Base-by-base conservation (phyloP, 2,329 filamentous ascomycete genomes). In the Phaeosphaeriaceae sp. region DNA sequence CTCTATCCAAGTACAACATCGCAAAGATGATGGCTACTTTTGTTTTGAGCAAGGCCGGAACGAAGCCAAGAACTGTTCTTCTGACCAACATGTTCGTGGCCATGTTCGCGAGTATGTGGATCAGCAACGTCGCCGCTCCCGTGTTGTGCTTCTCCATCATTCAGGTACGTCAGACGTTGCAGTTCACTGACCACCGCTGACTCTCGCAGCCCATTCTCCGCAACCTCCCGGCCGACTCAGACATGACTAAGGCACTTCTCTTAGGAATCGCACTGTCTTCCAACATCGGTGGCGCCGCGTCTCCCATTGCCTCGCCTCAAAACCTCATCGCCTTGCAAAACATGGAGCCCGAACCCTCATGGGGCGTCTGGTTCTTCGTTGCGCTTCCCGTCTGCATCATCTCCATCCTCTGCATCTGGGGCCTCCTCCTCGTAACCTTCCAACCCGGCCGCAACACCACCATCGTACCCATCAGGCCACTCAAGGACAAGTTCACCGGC, bases 21-120 rank as follows among this genome's bases (percentile, higher is more conserved):
- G 95, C 97, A 60, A 97, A 98, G 80, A 90, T 95, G 73, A 93
- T 99, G 81, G 95, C 95, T 1, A 97, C 94, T 1, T 92, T 98
- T 70, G 91, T 99, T 25, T 85, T 99, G 33, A 97, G 93, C 82
- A 98, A 97, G 81, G 95, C 95, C 9, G 95, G 95, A 7, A 97
- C 95, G 3, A 90, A 89, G 69, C 95, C 95, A 10, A 85, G 89
- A 54, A 94, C 91, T 2, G 95, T 99, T 3, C 84, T 99, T 4
- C 80, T 99, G n/a, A 95, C 94, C 53, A 97, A 94, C 80, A 99
- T 99, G 95, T 93, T 97, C 69, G 95, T 99, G 44, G 93, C 94
- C 54, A 96, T 95, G 72, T 96, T 99, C 76, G 90, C 96, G 9
- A 97, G 93, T 69, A 99, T 99, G 95, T 92, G 96, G 84, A 98